phyloP scores from a whole-genome alignment of 1,284 basidiomycete species.

The Salmacisia buchloeana region DNA sequence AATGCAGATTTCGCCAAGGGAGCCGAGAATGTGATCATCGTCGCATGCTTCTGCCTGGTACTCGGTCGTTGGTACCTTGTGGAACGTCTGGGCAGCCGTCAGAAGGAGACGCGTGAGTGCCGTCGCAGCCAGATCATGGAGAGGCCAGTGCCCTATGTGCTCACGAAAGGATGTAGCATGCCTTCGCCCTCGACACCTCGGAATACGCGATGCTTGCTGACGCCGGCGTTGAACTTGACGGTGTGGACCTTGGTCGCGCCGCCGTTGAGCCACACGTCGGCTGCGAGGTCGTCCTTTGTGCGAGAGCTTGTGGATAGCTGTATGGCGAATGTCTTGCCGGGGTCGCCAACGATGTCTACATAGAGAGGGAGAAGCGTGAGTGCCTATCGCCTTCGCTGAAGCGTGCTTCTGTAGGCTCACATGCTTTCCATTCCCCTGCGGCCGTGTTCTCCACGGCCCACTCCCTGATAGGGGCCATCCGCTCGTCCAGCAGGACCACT shows the following conservation, averaged over 20 bases:
- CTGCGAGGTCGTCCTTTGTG: not conserved
- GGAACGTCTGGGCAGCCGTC: not conserved
- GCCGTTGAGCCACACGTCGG: not conserved
- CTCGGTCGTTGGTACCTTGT: not conserved
- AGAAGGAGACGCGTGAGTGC: no score
- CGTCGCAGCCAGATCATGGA: no score
- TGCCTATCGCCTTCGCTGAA: no score
- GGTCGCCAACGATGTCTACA: not conserved
- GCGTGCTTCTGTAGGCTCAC: no score
- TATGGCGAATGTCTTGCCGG: not conserved
- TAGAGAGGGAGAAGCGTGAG: not conserved
- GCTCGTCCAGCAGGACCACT: not conserved
- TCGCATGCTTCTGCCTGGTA: not conserved
- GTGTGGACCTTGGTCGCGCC: not conserved
- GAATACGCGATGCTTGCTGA: not conserved
- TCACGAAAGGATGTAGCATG: constrained; percentile 1
- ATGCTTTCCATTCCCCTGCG: not conserved
- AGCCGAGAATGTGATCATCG: not conserved
- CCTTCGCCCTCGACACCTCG: not conserved
- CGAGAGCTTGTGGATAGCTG: not conserved
- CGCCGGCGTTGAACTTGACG: not conserved
- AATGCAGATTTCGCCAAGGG: not conserved
- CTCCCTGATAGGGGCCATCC: not conserved
- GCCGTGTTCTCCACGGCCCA: not conserved
- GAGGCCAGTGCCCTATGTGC: no score